A percentile compares a stretch with the other conserved stretches of the same genome.
These are phyloP conservation scores for Cercospora sp. DNA, from an alignment of 2,329 filamentous ascomycete genomes.

Conservation along the genomic window DNA sequence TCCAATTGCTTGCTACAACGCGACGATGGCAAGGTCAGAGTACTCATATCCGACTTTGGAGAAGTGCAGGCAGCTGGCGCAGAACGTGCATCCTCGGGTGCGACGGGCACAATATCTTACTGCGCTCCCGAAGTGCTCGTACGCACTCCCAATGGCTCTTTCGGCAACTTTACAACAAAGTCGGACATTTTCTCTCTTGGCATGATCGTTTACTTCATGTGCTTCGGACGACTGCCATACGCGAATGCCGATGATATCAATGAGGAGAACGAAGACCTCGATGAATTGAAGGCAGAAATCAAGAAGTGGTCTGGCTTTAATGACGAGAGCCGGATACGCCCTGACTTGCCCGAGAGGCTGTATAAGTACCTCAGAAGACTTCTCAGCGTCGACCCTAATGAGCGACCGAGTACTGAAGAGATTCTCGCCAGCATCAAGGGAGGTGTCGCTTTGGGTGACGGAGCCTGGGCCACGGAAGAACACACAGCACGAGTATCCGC, in stretches of 20 bases:
- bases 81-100: conserved; percentile 82
- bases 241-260: conserved; percentile 77
- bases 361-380: conserved; percentile 82
- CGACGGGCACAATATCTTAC: conserved; percentile 95
- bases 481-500: conserved; percentile 43
- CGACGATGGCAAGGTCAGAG: conserved; percentile 65
- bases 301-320: conserved; percentile 83
- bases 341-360: conserved; percentile 80
- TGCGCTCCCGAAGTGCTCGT: conserved; percentile 88
- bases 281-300: conserved; percentile 82
- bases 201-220: conserved; percentile 99
- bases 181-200: conserved; percentile 97
- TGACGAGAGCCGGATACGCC: conserved; percentile 57
- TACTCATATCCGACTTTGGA: conserved; percentile 95
- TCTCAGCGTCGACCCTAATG: conserved; percentile 71
- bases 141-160: conserved; percentile 63
- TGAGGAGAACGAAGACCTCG: conserved; percentile 89
- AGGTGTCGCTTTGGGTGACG: conserved; percentile 40
- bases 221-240: conserved; percentile 87
- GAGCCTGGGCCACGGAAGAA: conserved; percentile 31
- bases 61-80: conserved; percentile 86
- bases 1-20: conserved; percentile 90
- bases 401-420: conserved; percentile 81
- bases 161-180: conserved; percentile 93
- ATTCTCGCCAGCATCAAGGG: conserved; percentile 78